Evolutionary conservation across 768 basidiomycete species (phyloP), one percentile per base, ranked within the genome.

Genomic region (Tephrocybe sp.): DNA sequence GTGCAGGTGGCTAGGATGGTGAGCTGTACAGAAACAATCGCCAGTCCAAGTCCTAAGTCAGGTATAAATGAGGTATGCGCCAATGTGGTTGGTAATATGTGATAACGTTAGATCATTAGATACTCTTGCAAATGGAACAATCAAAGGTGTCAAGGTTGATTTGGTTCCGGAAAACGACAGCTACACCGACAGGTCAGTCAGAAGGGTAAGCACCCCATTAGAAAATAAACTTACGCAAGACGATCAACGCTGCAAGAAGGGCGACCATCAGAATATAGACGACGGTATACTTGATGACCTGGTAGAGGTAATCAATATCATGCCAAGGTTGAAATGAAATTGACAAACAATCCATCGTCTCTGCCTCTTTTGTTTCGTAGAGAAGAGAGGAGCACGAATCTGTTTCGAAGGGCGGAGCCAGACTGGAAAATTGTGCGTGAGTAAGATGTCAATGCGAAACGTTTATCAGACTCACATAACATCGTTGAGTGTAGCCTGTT

Each of bases 341-440:
- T 5, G 20, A 74, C 80, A 56, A 59, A 87, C 88, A 62, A 96
- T 96, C 89, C 90, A 93, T 60, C 95, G 75, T 50, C 95, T 80
- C 65, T 93, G 90, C 58, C 89, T 78, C 73, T 92, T 91, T 72
- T 95, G 92, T 72, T 95, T 94, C 48, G 89, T 90, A 11, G 91
- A 93, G 78, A 93, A 98, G 51, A 98, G 76, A 10, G 94, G 93
- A 17, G 94, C 77, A 33, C 92, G 87, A 54, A 96, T 96, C 69
- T 95, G 93, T 72, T 92, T 93, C 41, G 90, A 92, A 2, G 92
- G 92, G 39, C 91, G 87, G 42, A 98, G 78, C 95, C 97, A 98
- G 77, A 98, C 89, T 92, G 50, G 7, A 14, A n/a, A 9, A 48
- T 47, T 32, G 10, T 13, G 35, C 58, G 9, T 56, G 23, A 43